Conservation (phyloP, 2,329 filamentous ascomycete species). For the Celoporthe dispersa region DNA sequence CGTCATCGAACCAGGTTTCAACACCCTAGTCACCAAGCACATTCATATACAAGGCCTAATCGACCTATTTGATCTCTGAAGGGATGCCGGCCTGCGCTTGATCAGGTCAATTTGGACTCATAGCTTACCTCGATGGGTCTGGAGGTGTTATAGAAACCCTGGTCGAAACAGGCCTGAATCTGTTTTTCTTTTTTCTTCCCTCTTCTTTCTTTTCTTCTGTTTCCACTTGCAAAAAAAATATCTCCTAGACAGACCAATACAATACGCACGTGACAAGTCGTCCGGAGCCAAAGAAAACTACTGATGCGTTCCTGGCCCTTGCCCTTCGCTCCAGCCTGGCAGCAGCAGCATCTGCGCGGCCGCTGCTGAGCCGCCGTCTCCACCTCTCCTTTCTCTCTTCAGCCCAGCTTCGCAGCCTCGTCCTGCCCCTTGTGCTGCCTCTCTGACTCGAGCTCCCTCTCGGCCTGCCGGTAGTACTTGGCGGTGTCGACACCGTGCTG, state of each 20-base stretch:
- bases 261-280: not conserved
- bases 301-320: not conserved
- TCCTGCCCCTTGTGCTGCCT: slow-evolving; percentile 19
- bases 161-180: not conserved
- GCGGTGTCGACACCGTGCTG: slow-evolving; percentile 97
- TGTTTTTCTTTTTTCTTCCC: not conserved
- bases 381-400: not conserved
- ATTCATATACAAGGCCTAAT: not conserved
- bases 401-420: slow-evolving; percentile 25
- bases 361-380: not conserved
- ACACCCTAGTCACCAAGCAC: too few relatives aligned
- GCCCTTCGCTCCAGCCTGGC: not conserved
- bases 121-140: not conserved
- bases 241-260: not conserved
- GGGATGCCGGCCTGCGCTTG: not conserved
- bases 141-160: not conserved
- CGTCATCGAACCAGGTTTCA: not conserved
- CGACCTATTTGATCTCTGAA: too few relatives aligned
- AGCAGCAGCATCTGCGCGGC: not conserved
- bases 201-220: too few relatives aligned
- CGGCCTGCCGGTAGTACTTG: slow-evolving; percentile 96
- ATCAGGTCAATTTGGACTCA: not conserved
- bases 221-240: too few relatives aligned
- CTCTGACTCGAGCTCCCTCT: slow-evolving; percentile 89
- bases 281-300: not conserved